Percentiles rank a stretch among this genome's conserved stretches.
Evolutionary conservation across 106 monocot genomes (phyloP).

Genomic region (Vanilla planifolia): DNA sequence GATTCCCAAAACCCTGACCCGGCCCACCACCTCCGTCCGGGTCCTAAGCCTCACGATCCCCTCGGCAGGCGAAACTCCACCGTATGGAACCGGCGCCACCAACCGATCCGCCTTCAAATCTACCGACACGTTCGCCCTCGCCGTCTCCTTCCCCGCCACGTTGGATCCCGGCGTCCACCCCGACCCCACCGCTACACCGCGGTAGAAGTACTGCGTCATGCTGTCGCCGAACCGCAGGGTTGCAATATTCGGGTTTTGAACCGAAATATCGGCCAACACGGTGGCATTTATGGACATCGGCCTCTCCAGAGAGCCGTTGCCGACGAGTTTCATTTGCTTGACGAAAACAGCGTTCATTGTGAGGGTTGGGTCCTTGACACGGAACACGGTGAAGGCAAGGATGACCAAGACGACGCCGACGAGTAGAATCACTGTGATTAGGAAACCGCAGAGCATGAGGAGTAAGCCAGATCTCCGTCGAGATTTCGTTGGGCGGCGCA

Average conservation of each 20-base stretch:
- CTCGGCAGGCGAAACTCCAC: not conserved
- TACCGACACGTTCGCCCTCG: slow-evolving; percentile 52
- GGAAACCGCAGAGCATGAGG: too few species aligned
- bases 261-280: slow-evolving; percentile 50
- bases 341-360: slow-evolving; percentile 39
- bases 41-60: slow-evolving; percentile 17
- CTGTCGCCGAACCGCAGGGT: slow-evolving; percentile 49
- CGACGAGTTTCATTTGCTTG: slow-evolving; percentile 1
- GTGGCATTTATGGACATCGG: slow-evolving; percentile 37
- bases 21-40: slow-evolving; percentile 26
- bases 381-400: slow-evolving; percentile 67
- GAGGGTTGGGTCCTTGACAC: slow-evolving; percentile 41
- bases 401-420: slow-evolving; percentile 42
- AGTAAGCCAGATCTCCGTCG: too few species aligned
- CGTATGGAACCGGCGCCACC: not conserved
- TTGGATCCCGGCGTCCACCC: slow-evolving; percentile 37
- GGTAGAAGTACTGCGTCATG: slow-evolving; percentile 57
- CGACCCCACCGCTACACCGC: slow-evolving; percentile 37
- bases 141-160: slow-evolving; percentile 42
- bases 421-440: too few species aligned
- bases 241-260: slow-evolving; percentile 72
- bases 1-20: slow-evolving; percentile 30
- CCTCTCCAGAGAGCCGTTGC: not conserved
- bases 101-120: slow-evolving; percentile 43
- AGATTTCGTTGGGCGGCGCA: too few species aligned